phyloP scores from a whole-genome alignment of 345 rosid species.

The Psidium friedrichsthalianum region DNA sequence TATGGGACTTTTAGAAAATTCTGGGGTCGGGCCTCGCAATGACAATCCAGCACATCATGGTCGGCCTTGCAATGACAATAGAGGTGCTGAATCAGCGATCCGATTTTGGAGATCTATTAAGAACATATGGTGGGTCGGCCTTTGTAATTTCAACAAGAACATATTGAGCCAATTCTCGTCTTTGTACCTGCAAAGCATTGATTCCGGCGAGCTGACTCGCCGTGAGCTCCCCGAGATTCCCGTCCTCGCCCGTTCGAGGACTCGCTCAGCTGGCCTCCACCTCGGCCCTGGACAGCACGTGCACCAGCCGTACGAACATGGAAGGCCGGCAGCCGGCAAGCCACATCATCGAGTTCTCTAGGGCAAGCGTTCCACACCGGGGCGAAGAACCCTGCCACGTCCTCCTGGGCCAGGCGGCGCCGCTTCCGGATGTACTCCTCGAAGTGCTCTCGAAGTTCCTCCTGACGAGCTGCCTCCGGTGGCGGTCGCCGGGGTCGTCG shows the following conservation, averaged over 20 bases:
- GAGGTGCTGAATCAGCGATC: too few relatives aligned
- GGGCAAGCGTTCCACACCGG: conserved; percentile 26
- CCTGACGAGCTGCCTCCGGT: conserved; percentile 1
- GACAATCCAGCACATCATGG: too few relatives aligned
- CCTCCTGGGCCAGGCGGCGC: neutral
- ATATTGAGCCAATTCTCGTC: neutral
- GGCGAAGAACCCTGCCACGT: conserved; percentile 14
- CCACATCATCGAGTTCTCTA: conserved; percentile 35
- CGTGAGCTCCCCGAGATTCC: conserved; percentile 11
- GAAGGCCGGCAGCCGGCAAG: conserved; percentile 43
- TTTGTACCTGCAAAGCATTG: conserved; percentile 15
- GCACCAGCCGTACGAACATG: conserved; percentile 20
- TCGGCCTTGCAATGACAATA: too few relatives aligned
- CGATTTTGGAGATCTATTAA: too few relatives aligned
- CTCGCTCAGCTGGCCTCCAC: conserved; percentile 9
- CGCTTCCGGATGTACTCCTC: conserved; percentile 9
- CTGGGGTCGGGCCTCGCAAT: too few relatives aligned
- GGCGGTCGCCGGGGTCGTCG: neutral
- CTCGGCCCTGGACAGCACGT: conserved; percentile 13
- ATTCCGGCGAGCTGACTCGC: conserved; percentile 9
- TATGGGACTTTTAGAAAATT: too few relatives aligned
- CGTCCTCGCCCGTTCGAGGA: neutral
- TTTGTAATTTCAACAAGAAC: neutral
- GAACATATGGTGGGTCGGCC: too few relatives aligned
- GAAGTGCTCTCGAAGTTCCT: conserved; percentile 6